Evolutionary conservation across 371 early-diverging fungal genomes (phyloP).

Genomic region (Mucor racemosus): DNA sequence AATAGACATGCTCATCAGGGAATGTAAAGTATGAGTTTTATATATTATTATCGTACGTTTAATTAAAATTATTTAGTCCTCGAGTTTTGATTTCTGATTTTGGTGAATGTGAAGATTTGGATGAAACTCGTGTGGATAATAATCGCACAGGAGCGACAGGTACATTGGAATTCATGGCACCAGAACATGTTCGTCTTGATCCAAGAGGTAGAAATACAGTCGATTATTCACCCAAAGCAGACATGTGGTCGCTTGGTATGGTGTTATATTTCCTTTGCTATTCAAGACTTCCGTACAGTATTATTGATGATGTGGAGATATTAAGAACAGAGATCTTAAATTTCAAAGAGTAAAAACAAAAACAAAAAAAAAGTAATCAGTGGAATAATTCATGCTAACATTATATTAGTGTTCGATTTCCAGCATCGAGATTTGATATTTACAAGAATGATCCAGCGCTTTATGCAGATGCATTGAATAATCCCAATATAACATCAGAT

Average conservation of each 20-base stretch:
- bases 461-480: conserved; percentile 17
- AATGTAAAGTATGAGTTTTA: conserved; percentile 16
- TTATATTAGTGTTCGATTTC: conserved; percentile 33
- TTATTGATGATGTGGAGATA: conserved; percentile 88
- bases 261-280: conserved; percentile 91
- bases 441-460: conserved; percentile 21
- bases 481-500: conserved; percentile 29
- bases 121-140: conserved; percentile 47
- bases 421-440: conserved; percentile 37
- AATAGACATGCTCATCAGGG: conserved; percentile 24
- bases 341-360: conserved; percentile 52
- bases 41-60: conserved; percentile 15
- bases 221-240: conserved; percentile 85
- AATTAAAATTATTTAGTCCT: conserved; percentile 53
- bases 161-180: conserved; percentile 95
- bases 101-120: conserved; percentile 92
- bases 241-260: conserved; percentile 96
- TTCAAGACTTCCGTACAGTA: conserved; percentile 79
- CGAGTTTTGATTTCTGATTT: conserved; percentile 92
- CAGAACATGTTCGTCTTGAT: conserved; percentile 67
- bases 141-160: conserved; percentile 94
- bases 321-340: conserved; percentile 78
- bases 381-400: too few species aligned
- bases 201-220: conserved; percentile 64
- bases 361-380: neutral